Evolutionary conservation across 148 eudicot genomes (phyloP), one percentile per base, ranked within the genome.

Genomic region (Rhododendron vialii): DNA sequence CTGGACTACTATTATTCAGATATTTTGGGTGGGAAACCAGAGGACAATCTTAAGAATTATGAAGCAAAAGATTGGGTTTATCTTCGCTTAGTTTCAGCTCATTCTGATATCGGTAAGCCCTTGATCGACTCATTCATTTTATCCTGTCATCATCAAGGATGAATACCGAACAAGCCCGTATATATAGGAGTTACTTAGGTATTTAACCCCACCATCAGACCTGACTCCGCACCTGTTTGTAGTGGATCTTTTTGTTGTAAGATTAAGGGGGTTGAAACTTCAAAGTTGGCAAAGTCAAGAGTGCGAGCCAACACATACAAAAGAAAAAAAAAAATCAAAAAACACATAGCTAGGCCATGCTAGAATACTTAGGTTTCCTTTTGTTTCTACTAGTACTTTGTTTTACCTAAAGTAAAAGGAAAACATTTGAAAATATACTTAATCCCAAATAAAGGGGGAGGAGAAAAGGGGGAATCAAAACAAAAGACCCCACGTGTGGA

Each of bases 401-500:
- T 78, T 45, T 43, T 6, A 43, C 22, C 51, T 43, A 45, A 79
- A 26, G n/a, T 6, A 47, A 48, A 79, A 79, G 57, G 7, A 26
- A 45, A n/a, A 9, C 50, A 79, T 79, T 79, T 79, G 20, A n/a
- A 79, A 79, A 78, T 78, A 45, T 11, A 43, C n/a, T n/a, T 47
- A 24, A 5, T 5, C 17, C 24, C 14, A 51, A 3, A 0, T 18
- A 51, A 83, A 73, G 41, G 15, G 73, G 74, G 51, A 59, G 63
- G 11, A 5, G 63, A 84, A 67, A 84, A 22, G 26, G 4, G 30
- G 84, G 41, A 71, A 77, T 35, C 63, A 84, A 82, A 85, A 88
- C 36, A 84, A 82, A 85, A 88, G 89, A 59, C 86, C 89, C 91
- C 88, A 88, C 89, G 83, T 90, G 88, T 78, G 88, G 85, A 81